Percentiles rank a stretch among this genome's conserved stretches.
Conservation (phyloP, 2,329 filamentous ascomycete genomes). For the Ceratocystis eucalypticola region DNA sequence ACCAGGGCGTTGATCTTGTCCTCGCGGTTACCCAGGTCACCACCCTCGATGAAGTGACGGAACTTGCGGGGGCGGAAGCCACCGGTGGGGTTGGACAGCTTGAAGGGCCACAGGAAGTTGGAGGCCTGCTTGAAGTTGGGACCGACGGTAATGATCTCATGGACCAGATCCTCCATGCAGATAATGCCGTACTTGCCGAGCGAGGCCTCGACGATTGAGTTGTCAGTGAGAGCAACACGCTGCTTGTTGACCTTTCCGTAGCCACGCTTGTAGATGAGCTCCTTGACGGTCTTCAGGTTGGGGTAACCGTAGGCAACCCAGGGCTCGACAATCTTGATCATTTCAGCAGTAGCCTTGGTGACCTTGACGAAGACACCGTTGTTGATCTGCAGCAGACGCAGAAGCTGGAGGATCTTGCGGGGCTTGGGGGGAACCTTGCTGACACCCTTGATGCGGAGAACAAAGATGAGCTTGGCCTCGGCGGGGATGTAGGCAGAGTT, state of each 20-base stretch:
- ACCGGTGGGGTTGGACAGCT: constrained; percentile 95
- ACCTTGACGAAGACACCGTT: constrained; percentile 96
- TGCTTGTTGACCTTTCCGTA: constrained; percentile 99
- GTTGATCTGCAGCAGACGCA: constrained; percentile 99
- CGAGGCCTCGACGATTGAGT: constrained; percentile 90
- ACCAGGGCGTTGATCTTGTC: constrained; percentile 94
- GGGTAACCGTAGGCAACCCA: constrained; percentile 99
- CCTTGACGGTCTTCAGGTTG: constrained; percentile 97
- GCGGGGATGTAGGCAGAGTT: constrained; percentile 90
- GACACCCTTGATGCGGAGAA: constrained; percentile 99
- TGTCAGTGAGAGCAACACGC: constrained; percentile 91
- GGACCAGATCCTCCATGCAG: constrained; percentile 97
- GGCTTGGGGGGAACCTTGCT: constrained; percentile 99
- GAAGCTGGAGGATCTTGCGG: constrained; percentile 98
- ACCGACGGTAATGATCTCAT: constrained; percentile 97
- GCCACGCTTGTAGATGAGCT: constrained; percentile 99
- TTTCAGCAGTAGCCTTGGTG: constrained; percentile 95
- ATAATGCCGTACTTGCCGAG: constrained; percentile 98
- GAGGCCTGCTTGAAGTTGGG: constrained; percentile 99
- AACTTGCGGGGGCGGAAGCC: constrained; percentile 96
- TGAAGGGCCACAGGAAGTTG: constrained; percentile 99
- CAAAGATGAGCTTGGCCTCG: constrained; percentile 92
- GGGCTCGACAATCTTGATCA: constrained; percentile 96
- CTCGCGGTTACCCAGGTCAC: constrained; percentile 97
- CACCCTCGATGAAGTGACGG: constrained; percentile 97